phyloP scores from a whole-genome alignment of 1,284 basidiomycete genomes.

The Pholiota adiposa region DNA sequence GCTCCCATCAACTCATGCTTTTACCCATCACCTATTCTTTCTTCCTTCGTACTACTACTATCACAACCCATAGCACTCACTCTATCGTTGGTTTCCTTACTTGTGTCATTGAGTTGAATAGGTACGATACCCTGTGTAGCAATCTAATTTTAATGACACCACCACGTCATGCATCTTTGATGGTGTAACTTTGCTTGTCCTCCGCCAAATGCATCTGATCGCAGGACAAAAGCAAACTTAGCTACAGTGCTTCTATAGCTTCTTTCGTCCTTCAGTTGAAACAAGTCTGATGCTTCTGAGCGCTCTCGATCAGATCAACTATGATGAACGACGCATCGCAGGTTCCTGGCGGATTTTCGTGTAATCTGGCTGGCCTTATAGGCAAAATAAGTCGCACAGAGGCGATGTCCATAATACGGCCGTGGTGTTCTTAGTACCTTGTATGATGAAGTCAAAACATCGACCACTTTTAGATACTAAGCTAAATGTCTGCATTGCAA shows the following conservation, averaged over 20 bases:
- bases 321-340: neutral
- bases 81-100: conserved; percentile 20
- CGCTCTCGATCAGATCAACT: neutral
- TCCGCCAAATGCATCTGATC: neutral
- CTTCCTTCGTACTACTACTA: conserved; percentile 24
- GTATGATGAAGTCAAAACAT: no score
- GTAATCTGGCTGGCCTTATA: neutral
- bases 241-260: neutral
- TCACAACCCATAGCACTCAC: conserved; percentile 17
- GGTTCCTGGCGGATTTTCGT: no score
- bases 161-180: neutral
- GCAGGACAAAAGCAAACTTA: neutral
- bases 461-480: no score
- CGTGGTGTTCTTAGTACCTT: no score
- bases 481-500: neutral
- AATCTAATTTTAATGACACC: conserved; percentile 16
- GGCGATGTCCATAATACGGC: no score
- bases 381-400: neutral
- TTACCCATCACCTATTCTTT: conserved; percentile 16
- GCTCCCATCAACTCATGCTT: conserved; percentile 10
- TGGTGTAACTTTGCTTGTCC: neutral
- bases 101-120: conserved; percentile 6
- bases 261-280: neutral
- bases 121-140: conserved; percentile 18
- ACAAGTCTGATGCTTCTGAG: neutral